Evolutionary conservation across 805 yeast species (phyloP).

Genomic region (Clavispora phyllophila): DNA sequence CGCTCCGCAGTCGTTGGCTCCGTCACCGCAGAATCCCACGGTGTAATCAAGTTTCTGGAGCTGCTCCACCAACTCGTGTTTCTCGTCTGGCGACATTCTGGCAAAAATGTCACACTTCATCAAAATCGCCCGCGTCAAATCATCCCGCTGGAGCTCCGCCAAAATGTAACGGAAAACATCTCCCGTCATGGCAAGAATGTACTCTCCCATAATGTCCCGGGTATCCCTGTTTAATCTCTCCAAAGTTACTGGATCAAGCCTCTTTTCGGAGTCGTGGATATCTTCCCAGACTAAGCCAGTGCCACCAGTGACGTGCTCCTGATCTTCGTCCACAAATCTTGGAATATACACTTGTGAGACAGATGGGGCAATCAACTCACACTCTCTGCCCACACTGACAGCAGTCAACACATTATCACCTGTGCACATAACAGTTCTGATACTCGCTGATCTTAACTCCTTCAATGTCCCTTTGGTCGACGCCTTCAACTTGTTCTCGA

Average conservation of each 20-base stretch:
- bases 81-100: constrained; percentile 98
- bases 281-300: constrained; percentile 62
- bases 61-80: constrained; percentile 89
- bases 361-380: constrained; percentile 53
- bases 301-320: constrained; percentile 14
- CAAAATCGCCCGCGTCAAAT: constrained; percentile 51
- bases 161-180: constrained; percentile 80
- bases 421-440: constrained; percentile 92
- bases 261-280: constrained; percentile 50
- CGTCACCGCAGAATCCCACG: constrained; percentile 98
- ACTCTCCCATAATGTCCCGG: constrained; percentile 29
- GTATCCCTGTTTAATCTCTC: constrained; percentile 33
- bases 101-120: constrained; percentile 80
- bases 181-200: constrained; percentile 84
- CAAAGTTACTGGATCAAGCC: constrained; percentile 62
- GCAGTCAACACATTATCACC: constrained; percentile 97
- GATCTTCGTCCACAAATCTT: constrained; percentile 37
- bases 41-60: constrained; percentile 82
- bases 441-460: constrained; percentile 58
- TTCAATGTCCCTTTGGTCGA: constrained; percentile 58
- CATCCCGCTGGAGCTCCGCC: constrained; percentile 42
- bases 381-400: constrained; percentile 84
- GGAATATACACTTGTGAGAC: constrained; percentile 49
- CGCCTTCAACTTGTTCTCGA: constrained; percentile 83
- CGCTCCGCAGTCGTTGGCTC: constrained; percentile 99